Percentiles rank a stretch among this genome's conserved stretches.
These are phyloP conservation scores for Fusarium coicis DNA, from an alignment of 2,329 filamentous ascomycete genomes.

Conservation along the genomic window DNA sequence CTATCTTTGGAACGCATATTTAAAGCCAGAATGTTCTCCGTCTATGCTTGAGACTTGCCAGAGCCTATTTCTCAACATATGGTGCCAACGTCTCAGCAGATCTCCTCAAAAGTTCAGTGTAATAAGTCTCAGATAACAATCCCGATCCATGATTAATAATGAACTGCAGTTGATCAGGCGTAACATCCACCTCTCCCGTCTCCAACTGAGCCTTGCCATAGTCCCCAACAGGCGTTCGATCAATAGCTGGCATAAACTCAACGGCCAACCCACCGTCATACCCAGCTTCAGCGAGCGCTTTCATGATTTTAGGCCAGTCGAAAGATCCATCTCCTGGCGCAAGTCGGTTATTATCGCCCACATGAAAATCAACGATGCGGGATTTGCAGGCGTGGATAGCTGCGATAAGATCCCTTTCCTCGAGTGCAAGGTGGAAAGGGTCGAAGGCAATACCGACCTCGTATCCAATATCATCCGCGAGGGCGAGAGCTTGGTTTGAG, in stretches of 20 bases:
- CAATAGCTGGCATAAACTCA: conserved; percentile 37
- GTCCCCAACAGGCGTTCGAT: conserved; percentile 21
- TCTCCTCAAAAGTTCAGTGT: conserved; percentile 9
- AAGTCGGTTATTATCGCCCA: conserved; percentile 28
- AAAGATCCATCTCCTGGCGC: conserved; percentile 30
- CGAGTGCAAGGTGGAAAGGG: conserved; percentile 31
- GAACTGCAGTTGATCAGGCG: conserved; percentile 27
- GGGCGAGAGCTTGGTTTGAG: conserved; percentile 29
- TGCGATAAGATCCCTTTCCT: conserved; percentile 26
- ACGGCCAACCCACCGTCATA: conserved; percentile 28
- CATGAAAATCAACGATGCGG: conserved; percentile 33
- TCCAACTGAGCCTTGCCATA: conserved; percentile 29
- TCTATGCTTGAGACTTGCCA: no score
- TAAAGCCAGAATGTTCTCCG: no score
- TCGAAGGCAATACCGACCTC: conserved; percentile 28
- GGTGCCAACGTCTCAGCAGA: conserved; percentile 20
- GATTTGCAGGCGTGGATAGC: conserved; percentile 17
- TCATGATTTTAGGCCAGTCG: conserved; percentile 29
- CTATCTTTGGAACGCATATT: not conserved
- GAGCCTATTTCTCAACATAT: not conserved
- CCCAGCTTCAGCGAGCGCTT: conserved; percentile 1
- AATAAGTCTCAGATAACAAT: conserved; percentile 22
- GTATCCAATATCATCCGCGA: conserved; percentile 30
- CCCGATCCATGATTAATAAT: conserved; percentile 36
- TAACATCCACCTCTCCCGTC: not conserved